Evolutionary conservation across 108 stramenopile genomes (phyloP), one percentile per base, ranked within the genome.

Genomic region (Pseudonitzschia multiseries): DNA sequence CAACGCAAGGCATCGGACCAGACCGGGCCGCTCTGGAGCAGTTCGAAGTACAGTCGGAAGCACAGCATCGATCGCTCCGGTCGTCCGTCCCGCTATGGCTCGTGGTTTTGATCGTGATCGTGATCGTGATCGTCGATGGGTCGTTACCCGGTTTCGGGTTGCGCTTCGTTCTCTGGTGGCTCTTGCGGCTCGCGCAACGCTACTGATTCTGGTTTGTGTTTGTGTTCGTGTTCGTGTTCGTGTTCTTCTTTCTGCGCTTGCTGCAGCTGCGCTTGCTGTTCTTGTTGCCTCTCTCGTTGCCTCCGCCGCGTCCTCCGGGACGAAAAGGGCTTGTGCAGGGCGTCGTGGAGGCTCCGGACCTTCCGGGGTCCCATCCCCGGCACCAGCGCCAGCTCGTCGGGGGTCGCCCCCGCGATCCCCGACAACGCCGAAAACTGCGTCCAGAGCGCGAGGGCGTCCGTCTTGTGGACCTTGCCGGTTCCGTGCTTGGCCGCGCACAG

Each of bases 281-380:
- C 20, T 36, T 36, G 36, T 36, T 36, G 36, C 36, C n/a, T n/a
- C n/a, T 36, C 36, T 36, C 6, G 36, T 36, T 36, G 36, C 36
- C 6, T 36, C 36, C 36, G 36, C 4, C 36, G 36, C 36, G 2
- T 36, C 36, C 4, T 36, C 36, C 4, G 36, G 36, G 46, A 48
- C 54, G 88, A 88, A 76, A 96, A 94, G 22, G 95, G 95, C 60
- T 83, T 79, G 66, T 89, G 86, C 17, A 96, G 84, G 20, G 91
- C 93, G 62, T 92, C 92, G 32, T 78, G 78, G 26, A 96, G 68
- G 40, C 91, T 67, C 63, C 73, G 64, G 3, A 92, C 90, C 77
- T 96, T 96, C 65, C 91, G 86, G 24, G 76, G 81, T 10, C 96
- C 96, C 66, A 96, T 56, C 32, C 96, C 96, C 14, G 86, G 87